These are phyloP conservation scores for Nyctanthes arbortristis DNA, from an alignment of 257 asterid species.

Conservation along the genomic window DNA sequence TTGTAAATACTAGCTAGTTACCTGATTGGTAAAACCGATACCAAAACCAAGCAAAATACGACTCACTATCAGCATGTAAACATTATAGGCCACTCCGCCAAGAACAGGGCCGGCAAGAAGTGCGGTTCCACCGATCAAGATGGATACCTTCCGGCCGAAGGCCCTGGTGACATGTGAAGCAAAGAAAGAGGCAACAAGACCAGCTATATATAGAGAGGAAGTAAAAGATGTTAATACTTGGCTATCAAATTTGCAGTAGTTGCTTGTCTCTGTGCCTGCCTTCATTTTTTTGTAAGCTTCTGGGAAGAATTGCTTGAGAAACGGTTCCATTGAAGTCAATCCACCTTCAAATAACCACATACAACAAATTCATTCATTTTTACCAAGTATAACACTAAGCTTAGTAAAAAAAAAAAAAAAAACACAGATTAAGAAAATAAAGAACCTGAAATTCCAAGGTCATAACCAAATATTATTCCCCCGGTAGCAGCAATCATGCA, in stretches of 20 bases:
- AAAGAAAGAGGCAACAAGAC: constrained; percentile 45
- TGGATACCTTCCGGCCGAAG: constrained; percentile 51
- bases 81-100: constrained; percentile 47
- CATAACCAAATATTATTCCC: constrained; percentile 51
- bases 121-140: constrained; percentile 42
- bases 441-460: constrained; percentile 49
- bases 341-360: constrained; percentile 41
- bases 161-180: constrained; percentile 48
- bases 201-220: constrained; percentile 53
- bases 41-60: constrained; percentile 56
- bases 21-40: constrained; percentile 67
- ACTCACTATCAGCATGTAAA: constrained; percentile 49
- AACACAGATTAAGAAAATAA: not conserved
- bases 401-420: not conserved
- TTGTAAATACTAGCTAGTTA: constrained; percentile 6
- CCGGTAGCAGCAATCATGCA: constrained; percentile 53
- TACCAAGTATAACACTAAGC: not conserved
- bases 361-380: not conserved
- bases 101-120: constrained; percentile 46
- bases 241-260: constrained; percentile 59
- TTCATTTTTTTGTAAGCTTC: constrained; percentile 35
- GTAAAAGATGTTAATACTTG: constrained; percentile 45
- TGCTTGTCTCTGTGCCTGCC: constrained; percentile 31
- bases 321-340: constrained; percentile 54
- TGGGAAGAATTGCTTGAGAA: constrained; percentile 54